A percentile compares a stretch with the other conserved stretches of the same genome.
Conservation (phyloP, 805 yeast species). For the Ogataea pilisensis region DNA sequence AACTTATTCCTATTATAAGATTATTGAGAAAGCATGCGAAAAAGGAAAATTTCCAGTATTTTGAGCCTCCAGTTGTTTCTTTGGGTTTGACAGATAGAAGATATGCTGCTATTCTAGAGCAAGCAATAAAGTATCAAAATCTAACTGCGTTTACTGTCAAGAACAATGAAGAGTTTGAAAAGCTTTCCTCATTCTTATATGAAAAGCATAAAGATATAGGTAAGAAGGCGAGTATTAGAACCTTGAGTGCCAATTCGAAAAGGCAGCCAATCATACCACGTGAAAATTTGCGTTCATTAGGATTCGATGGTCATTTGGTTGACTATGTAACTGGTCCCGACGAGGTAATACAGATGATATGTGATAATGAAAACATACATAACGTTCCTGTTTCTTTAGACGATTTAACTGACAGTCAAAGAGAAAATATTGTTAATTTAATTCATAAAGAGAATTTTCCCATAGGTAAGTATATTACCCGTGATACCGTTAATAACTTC, state of each 20-base stretch:
- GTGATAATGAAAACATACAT: conserved; percentile 47
- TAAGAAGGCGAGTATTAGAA: conserved; percentile 54
- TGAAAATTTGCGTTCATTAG: conserved; percentile 37
- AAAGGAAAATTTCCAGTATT: conserved; percentile 37
- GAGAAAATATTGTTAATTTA: conserved; percentile 31
- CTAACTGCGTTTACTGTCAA: conserved; percentile 61
- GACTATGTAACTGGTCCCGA: conserved; percentile 74
- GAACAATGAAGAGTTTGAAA: conserved; percentile 44
- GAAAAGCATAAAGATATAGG: conserved; percentile 29
- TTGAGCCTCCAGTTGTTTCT: conserved; percentile 72
- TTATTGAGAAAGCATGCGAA: conserved; percentile 37
- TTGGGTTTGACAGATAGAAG: conserved; percentile 48
- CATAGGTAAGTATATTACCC: conserved; percentile 58
- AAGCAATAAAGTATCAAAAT: conserved; percentile 49
- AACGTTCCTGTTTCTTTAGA: conserved; percentile 58
- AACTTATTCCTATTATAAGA: conserved; percentile 35
- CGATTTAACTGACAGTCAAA: conserved; percentile 40
- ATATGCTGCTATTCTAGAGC: conserved; percentile 54
- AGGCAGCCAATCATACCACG: conserved; percentile 9
- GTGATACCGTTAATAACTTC: conserved; percentile 47
- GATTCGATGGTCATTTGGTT: conserved; percentile 76
- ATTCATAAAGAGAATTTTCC: conserved; percentile 37
- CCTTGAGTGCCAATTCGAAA: conserved; percentile 22
- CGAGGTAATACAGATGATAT: conserved; percentile 68
- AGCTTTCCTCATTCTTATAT: conserved; percentile 40